These are phyloP conservation scores for Exophiala sp. DNA, from an alignment of 2,329 filamentous ascomycete species.

Conservation along the genomic window DNA sequence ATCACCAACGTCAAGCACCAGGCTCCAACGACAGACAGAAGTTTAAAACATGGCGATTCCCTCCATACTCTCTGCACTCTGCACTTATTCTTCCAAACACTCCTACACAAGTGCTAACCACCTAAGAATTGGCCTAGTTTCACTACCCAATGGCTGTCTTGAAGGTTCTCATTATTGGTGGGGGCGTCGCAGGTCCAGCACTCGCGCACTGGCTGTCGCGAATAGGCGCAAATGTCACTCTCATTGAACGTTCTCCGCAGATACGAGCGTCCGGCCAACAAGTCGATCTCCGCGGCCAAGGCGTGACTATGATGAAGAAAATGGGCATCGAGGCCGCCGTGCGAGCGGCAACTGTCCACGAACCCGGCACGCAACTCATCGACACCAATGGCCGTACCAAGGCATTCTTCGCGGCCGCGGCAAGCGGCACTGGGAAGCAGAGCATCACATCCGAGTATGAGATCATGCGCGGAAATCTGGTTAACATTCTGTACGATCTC, in stretches of 20 bases:
- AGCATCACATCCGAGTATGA: constrained; percentile 56
- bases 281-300: constrained; percentile 53
- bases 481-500: constrained; percentile 47
- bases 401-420: constrained; percentile 43
- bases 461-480: constrained; percentile 58
- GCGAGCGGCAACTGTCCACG: constrained; percentile 40
- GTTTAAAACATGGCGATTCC: too few relatives aligned
- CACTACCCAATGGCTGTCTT: constrained; percentile 28
- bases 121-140: too few relatives aligned
- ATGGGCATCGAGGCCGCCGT: constrained; percentile 50
- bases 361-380: constrained; percentile 50
- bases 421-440: constrained; percentile 29
- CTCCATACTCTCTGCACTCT: too few relatives aligned
- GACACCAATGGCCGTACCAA: constrained; percentile 37
- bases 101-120: too few relatives aligned
- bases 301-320: constrained; percentile 49
- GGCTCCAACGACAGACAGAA: too few relatives aligned
- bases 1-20: too few relatives aligned
- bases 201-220: constrained; percentile 51
- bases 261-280: constrained; percentile 51
- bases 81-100: too few relatives aligned
- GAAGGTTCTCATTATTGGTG: constrained; percentile 49
- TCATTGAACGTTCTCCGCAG: constrained; percentile 41
- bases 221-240: constrained; percentile 38
- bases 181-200: constrained; percentile 41